Evolutionary conservation across 2,329 filamentous ascomycete species (phyloP).

Genomic region (Penicillium crustosum): DNA sequence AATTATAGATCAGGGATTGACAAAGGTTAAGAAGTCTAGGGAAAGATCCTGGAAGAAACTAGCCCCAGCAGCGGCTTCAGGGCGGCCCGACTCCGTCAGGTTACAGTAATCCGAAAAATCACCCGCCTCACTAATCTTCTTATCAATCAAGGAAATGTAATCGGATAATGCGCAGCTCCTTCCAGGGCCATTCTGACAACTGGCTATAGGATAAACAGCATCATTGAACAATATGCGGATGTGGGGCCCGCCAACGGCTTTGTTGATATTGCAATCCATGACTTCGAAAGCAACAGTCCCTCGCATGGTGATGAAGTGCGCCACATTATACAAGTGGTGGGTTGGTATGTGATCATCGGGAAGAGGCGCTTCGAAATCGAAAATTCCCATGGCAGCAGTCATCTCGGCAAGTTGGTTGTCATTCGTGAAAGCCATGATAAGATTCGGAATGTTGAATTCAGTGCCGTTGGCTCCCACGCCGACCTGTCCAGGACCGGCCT

Average conservation of each 20-base stretch:
- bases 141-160: conserved; percentile 47
- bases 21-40: conserved; percentile 29
- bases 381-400: conserved; percentile 60
- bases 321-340: conserved; percentile 55
- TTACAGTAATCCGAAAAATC: conserved; percentile 45
- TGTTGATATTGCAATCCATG: conserved; percentile 50
- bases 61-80: conserved; percentile 21
- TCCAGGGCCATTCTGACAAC: conserved; percentile 58
- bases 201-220: conserved; percentile 59
- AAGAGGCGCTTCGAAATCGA: conserved; percentile 56
- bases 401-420: conserved; percentile 66
- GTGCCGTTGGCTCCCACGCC: conserved; percentile 41
- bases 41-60: conserved; percentile 34
- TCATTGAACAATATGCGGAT: conserved; percentile 63
- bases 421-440: conserved; percentile 64
- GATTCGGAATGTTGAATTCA: conserved; percentile 51
- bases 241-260: conserved; percentile 21
- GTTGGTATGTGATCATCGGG: conserved; percentile 49
- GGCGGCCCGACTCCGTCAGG: conserved; percentile 20
- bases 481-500: conserved; percentile 51
- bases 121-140: conserved; percentile 51
- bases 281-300: conserved; percentile 66
- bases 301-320: conserved; percentile 61
- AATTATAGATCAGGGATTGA: conserved; percentile 25
- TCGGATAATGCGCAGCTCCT: conserved; percentile 52